Base-by-base conservation (phyloP, 768 basidiomycete genomes). In the Tricholoma sp. region DNA sequence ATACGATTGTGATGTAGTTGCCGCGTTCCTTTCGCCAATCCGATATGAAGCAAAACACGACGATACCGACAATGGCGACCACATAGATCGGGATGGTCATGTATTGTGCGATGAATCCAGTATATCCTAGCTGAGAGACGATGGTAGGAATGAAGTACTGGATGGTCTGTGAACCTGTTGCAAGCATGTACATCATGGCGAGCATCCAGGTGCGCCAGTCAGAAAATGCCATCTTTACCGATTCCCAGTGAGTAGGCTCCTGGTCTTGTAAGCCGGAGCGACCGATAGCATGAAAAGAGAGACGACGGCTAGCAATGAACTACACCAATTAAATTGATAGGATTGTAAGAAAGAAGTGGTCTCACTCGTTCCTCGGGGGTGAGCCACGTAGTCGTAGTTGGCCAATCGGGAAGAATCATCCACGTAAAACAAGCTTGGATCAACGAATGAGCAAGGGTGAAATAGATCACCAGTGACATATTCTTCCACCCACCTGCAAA, bases 371-470 rank as follows among this genome's bases (percentile, higher is more conserved):
- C 50, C 17, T 51, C 50, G 15, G 50, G 50, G 7, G 50, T 51
- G 31, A 51, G 50, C 50, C 50, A 51, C 12, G 3, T 34, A 2
- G 50, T 51, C 17, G 50, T 51, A n/a, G 32, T 51, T 9, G 50
- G 50, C 50, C 50, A 51, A n/a, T 51, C 50, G 4, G 50, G 50
- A 13, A 51, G 50, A 32, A 51, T 36, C 50, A 51, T 51, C 50
- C 50, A 51, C 33, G 50, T 51, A 36, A 51, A 51, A 28, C 50
- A 51, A 9, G 50, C 50, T 51, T n/a, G 4, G 50, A 12, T 36
- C 1, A 24, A 24, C 24, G 24, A 24, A 24, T 24, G 24, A 24
- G 4, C 24, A 4, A 24, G 4, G 4, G 24, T 24, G 24, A 24
- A 4, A 24, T 24, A 4, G 24, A 24, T 24, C 24, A 4, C 24